phyloP scores from a whole-genome alignment of 1,284 basidiomycete species.

The Clitocybe nebularis region DNA sequence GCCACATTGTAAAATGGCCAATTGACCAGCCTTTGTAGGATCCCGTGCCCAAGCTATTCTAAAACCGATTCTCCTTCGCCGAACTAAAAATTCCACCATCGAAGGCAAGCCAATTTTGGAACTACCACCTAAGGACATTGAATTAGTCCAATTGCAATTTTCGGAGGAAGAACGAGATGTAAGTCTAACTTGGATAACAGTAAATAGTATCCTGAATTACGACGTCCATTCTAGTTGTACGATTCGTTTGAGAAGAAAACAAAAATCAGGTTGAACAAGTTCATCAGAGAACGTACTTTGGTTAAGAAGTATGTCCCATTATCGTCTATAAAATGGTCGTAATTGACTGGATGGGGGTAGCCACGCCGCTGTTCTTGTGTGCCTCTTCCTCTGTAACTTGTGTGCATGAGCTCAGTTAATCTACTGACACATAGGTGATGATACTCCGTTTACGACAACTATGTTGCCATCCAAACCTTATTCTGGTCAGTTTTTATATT shows the following conservation, averaged over 20 bases:
- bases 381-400: conserved; percentile 6
- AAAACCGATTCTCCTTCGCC: conserved; percentile 54
- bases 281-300: conserved; percentile 52
- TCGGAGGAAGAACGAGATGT: conserved; percentile 62
- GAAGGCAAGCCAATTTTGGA: conserved; percentile 58
- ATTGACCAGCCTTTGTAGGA: conserved; percentile 16
- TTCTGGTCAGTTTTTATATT: conserved; percentile 39
- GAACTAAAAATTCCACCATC: conserved; percentile 57
- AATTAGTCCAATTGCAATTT: conserved; percentile 54
- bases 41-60: conserved; percentile 58
- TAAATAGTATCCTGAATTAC: not conserved
- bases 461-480: conserved; percentile 62
- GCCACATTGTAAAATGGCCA: not conserved
- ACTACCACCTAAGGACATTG: conserved; percentile 57
- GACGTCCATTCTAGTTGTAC: conserved; percentile 45
- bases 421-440: conserved; percentile 43
- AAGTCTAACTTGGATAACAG: conserved; percentile 12
- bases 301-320: conserved; percentile 50
- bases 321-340: conserved; percentile 3
- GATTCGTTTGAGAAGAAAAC: conserved; percentile 52
- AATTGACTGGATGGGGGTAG: conserved; percentile 26
- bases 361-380: conserved; percentile 45
- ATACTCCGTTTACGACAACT: conserved; percentile 66
- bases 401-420: too few species aligned
- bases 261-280: conserved; percentile 53